These are phyloP conservation scores for Hypoxylon cercidicola DNA, from an alignment of 495 filamentous ascomycete genomes.

Conservation along the genomic window DNA sequence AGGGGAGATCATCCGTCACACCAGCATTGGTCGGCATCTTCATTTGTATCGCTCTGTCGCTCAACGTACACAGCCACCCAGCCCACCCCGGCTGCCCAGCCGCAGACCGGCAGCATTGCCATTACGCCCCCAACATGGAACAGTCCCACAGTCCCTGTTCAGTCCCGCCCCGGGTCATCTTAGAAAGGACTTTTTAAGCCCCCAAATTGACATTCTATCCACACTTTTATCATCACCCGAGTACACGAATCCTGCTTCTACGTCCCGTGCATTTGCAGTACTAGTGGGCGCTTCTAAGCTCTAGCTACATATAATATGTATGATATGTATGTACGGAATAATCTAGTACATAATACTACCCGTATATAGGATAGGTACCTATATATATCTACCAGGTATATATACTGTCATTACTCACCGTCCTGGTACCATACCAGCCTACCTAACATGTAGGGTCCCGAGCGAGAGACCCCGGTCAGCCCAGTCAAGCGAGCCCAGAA, in stretches of 20 bases:
- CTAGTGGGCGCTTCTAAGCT: not conserved
- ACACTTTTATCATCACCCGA: not conserved
- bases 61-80: slow-evolving; percentile 34
- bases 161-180: not conserved
- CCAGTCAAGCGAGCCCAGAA: slow-evolving; percentile 11
- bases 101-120: slow-evolving; percentile 12
- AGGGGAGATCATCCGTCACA: slow-evolving; percentile 26
- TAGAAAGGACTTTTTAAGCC: slow-evolving; percentile 14
- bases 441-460: too few relatives aligned
- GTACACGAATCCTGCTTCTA: slow-evolving; percentile 14
- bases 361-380: too few relatives aligned
- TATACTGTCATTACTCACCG: too few relatives aligned
- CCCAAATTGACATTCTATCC: slow-evolving; percentile 12
- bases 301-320: too few relatives aligned
- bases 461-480: not conserved
- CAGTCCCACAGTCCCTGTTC: not conserved
- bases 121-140: slow-evolving; percentile 33
- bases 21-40: slow-evolving; percentile 12
- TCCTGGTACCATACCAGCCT: too few relatives aligned
- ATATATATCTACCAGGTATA: too few relatives aligned
- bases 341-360: too few relatives aligned
- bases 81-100: too few relatives aligned
- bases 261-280: slow-evolving; percentile 5
- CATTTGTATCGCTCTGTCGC: slow-evolving; percentile 13
- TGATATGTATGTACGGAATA: too few relatives aligned